Evolutionary conservation across 2,329 filamentous ascomycete species (phyloP).

Genomic region (Aspergillus bombycis): DNA sequence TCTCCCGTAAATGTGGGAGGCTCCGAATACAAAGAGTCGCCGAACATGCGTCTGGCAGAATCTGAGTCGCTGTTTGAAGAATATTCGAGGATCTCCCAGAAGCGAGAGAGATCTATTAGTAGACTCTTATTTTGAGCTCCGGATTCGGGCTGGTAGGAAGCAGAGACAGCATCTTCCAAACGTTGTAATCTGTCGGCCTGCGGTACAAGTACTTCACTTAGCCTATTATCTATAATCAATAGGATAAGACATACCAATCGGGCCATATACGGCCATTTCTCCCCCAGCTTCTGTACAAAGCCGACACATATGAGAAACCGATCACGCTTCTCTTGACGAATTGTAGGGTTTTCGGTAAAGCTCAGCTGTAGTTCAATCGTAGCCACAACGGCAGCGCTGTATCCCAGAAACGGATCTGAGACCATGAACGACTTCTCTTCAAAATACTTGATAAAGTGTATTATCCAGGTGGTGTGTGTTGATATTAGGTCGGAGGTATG

Average conservation of each 20-base stretch:
- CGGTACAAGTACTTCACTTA: conserved; percentile 1
- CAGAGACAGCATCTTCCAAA: conserved; percentile 49
- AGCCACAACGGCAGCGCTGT: conserved; percentile 56
- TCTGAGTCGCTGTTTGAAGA: conserved; percentile 45
- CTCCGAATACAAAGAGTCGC: conserved; percentile 41
- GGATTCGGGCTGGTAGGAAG: conserved; percentile 44
- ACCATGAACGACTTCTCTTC: conserved; percentile 50
- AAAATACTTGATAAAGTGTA: conserved; percentile 55
- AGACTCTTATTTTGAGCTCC: conserved; percentile 40
- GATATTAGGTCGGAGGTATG: conserved; percentile 57
- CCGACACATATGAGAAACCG: conserved; percentile 50
- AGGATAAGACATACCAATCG: conserved; percentile 39
- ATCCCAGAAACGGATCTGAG: conserved; percentile 52
- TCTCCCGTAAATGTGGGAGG: conserved; percentile 34
- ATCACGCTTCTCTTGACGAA: conserved; percentile 47
- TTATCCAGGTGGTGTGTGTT: conserved; percentile 57
- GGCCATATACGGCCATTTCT: conserved; percentile 51
- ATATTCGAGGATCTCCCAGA: conserved; percentile 55
- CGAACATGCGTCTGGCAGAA: conserved; percentile 45
- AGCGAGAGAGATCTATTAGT: conserved; percentile 51
- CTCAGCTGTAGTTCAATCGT: conserved; percentile 60
- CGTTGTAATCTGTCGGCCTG: conserved; percentile 49
- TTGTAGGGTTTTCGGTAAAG: conserved; percentile 48
- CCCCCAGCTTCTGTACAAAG: conserved; percentile 47
- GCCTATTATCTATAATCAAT: not conserved